Base-by-base conservation (phyloP, 306 rosid genomes). In the Inga laurina region DNA sequence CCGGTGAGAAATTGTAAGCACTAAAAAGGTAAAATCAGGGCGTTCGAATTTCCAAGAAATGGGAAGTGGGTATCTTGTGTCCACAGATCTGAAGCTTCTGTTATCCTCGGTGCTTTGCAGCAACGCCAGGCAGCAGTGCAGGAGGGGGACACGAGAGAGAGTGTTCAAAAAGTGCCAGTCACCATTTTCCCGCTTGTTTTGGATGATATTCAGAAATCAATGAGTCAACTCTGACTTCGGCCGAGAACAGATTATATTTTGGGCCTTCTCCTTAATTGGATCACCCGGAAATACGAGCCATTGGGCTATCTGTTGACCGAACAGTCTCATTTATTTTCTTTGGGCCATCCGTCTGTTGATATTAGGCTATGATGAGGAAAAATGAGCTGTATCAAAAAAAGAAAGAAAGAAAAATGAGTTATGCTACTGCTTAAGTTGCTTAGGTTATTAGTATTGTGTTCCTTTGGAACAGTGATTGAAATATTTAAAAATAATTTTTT, bases 101-200 rank as follows among this genome's bases (percentile, higher is more conserved):
- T 24, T 24, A 22, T 68, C 35, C 18, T 35, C 15, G 35, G 44
- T 10, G 68, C 74, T 37, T 35, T 13, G 46, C 24, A 8, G 72
- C 22, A 67, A 19, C 18, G 84, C 13, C 13, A 34, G 70, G 43
- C 72, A 75, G 80, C 69, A 30, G 41, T 13, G 48, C 27, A n/a
- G 73, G 69, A 46, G 15, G 80, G 77, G 52, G 37, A 8, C 70
- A 11, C 12, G 10, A 57, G 15, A 7, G 39, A 43, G 73, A 44
- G 12, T 39, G 64, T 79, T 88, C 85, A 84, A 89, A 87, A 72
- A 1, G 7, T 15, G 76, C 72, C 56, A 64, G 79, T 52, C 67
- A 22, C 80, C 43, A 56, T 81, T 89, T 86, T 92, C 97, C 93
- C 94, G 94, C 97, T 85, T 67, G 45, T 39, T 70, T 70, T 70